A percentile compares a stretch with the other conserved stretches of the same genome.
These are phyloP conservation scores for Fusarium nanum DNA, from an alignment of 2,329 filamentous ascomycete species.

Conservation along the genomic window DNA sequence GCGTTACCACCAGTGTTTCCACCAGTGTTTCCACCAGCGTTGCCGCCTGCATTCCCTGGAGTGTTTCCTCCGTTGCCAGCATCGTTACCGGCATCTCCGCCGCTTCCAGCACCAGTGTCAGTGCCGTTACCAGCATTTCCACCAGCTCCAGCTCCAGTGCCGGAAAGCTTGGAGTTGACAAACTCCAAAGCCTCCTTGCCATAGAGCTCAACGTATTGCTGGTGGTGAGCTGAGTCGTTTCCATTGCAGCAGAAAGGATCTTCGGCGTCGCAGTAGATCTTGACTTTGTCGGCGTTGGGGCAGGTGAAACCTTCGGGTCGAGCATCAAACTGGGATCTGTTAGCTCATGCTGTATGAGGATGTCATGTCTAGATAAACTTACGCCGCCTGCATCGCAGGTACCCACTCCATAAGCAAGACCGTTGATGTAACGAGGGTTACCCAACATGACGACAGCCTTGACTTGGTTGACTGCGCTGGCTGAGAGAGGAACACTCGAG, in stretches of 20 bases:
- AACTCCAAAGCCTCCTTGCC: constrained; percentile 69
- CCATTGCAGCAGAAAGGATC: constrained; percentile 77
- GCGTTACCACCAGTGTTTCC: neutral
- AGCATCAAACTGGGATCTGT: constrained; percentile 65
- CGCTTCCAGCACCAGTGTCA: neutral
- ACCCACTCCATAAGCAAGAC: constrained; percentile 69
- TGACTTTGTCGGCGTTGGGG: constrained; percentile 63
- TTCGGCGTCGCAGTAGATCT: constrained; percentile 72
- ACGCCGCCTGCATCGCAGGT: constrained; percentile 68
- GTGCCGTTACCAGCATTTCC: neutral
- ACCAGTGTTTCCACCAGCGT: neutral
- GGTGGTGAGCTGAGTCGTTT: constrained; percentile 68
- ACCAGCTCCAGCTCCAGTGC: neutral
- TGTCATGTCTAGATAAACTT: constrained; percentile 47
- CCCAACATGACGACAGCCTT: constrained; percentile 75
- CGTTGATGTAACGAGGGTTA: constrained; percentile 67
- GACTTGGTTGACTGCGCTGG: constrained; percentile 64
- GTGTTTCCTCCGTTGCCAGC: neutral
- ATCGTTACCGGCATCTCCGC: neutral
- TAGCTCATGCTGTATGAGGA: rapidly evolving
- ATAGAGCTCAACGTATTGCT: constrained; percentile 73
- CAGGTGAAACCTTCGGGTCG: constrained; percentile 69
- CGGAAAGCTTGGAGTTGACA: constrained; percentile 58
- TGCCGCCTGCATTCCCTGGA: neutral
- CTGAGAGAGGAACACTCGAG: constrained; percentile 57